Evolutionary conservation across 352 stramenopile genomes (phyloP), one percentile per base, ranked within the genome.

Genomic region (Pythium volutum): DNA sequence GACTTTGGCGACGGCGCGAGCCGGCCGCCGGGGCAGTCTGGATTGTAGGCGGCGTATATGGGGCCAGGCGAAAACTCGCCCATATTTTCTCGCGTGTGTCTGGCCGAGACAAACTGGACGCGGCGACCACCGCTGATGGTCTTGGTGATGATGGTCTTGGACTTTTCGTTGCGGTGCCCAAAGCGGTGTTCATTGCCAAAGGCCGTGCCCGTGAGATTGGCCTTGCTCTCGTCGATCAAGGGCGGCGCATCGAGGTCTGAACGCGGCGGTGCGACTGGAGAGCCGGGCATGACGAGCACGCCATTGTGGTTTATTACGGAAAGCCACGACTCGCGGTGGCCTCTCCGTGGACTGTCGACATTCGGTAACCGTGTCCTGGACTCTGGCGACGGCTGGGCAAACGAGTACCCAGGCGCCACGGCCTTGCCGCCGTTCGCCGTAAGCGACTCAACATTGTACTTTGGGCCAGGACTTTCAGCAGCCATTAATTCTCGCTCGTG

Each of bases 1-100:
- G 46, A 69, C 20, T 69, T 71, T 2, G 82, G 73, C 0, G 82
- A 86, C 6, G 84, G 82, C 3, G 80, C 84, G 3, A 93, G 60
- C 18, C 82, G 68, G 0, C 82, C 84, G 16, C 84, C 84, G 11
- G 82, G 70, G 14, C 69, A 81, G n/a, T 89, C 74, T 2, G 84
- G 84, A 16, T 89, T 88, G 55, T 80, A 84, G 39, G 82, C 80
- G 20, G 71, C 66, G 67, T 93, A 93, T 66, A 93, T 93, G 23
- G 84, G 84, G 2, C 84, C 84, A 33, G 84, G 84, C 10, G 84
- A 93, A 62, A 92, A 93, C 73, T 92, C 84, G 58, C 79, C 84
- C 82, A 93, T 91, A 55, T 93, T 93, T 50, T 93, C 84, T 25
- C 84, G 82, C 15, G 74, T 87, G 64, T 93, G 84, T 27, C 80